Base-by-base conservation (phyloP, 2,329 filamentous ascomycete genomes). In the Fonsecaea erecta region DNA sequence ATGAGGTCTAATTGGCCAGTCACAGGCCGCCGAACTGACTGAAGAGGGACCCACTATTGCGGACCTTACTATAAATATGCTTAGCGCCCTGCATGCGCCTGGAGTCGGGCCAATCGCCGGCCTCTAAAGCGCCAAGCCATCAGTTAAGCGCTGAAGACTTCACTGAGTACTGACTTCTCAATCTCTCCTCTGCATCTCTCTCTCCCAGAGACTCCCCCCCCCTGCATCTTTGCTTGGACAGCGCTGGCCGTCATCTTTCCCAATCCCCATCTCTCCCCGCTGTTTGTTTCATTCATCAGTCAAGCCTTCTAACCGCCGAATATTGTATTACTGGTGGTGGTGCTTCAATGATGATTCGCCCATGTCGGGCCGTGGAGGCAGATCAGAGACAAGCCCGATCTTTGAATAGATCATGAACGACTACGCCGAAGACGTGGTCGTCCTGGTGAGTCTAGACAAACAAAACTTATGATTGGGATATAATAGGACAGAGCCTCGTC, bases 241-340 rank as follows among this genome's bases (percentile, higher is more conserved):
- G 18, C 28, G 34, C 21, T 43, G 11, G 54, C 30, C 14, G 24
- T 35, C 37, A 30, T 43, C n/a, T 30, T 9, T 52, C 30, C 26
- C 14, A 35, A 14, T 51, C 7, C 43, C 43, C 37, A 4, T 40
- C 37, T 40, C 14, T n/a, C 16, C 14, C 5, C 7, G 12, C 24
- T 8, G 4, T 40, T 18, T 26, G 57, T 60, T 60, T 51, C 43
- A 52, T 60, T 46, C 48, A 60, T 35, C 57, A 18, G 28, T 34
- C 28, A 21, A 61, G 58, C 58, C 48, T 30, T 43, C n/a, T 61
- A 61, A 61, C 48, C 58, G 58, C 58, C 48, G 12, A 46, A 9
- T 16, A 40, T 32, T 26, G 37, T 46, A 54, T 46, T 40, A 30
- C 58, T 54, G 48, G 34, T 35, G 46, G 26, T 26, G 16, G 54